These are phyloP conservation scores for Calycina herbarum DNA, from an alignment of 2,329 filamentous ascomycete species.

Conservation along the genomic window DNA sequence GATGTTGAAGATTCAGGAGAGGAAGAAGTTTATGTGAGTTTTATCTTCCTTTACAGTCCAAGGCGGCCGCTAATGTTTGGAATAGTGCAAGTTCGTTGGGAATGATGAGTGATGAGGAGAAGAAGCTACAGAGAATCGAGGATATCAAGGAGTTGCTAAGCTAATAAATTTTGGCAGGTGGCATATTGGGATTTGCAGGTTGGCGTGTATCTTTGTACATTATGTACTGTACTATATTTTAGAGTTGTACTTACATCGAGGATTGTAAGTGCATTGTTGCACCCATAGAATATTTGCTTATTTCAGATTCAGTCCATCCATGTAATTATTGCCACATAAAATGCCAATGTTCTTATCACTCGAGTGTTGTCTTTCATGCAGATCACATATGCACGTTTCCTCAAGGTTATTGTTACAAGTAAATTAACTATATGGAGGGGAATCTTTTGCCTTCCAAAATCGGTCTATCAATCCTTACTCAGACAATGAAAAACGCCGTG, in stretches of 20 bases:
- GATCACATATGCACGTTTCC: too few species aligned
- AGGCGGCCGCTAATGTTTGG: conserved; percentile 21
- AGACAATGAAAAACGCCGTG: too few species aligned
- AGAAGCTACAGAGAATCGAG: conserved; percentile 84
- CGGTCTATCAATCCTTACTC: too few species aligned
- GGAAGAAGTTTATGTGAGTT: conserved; percentile 93
- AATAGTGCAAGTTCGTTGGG: conserved; percentile 85
- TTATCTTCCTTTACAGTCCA: conserved; percentile 11
- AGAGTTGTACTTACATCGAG: neutral
- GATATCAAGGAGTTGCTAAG: conserved; percentile 85
- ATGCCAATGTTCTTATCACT: too few species aligned
- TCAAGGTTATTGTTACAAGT: too few species aligned
- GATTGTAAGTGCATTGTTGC: neutral
- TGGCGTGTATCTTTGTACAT: neutral
- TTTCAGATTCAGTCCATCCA: neutral
- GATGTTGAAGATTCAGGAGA: conserved; percentile 90
- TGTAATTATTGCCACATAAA: too few species aligned
- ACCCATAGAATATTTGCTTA: neutral
- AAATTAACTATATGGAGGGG: too few species aligned
- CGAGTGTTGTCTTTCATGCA: too few species aligned
- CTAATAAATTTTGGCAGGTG: conserved; percentile 7
- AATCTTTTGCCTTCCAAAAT: too few species aligned
- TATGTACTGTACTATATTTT: neutral
- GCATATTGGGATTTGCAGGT: neutral
- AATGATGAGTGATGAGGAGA: conserved; percentile 94